A percentile compares a stretch with the other conserved stretches of the same genome.
Evolutionary conservation across 2,329 filamentous ascomycete species (phyloP).

Genomic region (Penicillium sp.): DNA sequence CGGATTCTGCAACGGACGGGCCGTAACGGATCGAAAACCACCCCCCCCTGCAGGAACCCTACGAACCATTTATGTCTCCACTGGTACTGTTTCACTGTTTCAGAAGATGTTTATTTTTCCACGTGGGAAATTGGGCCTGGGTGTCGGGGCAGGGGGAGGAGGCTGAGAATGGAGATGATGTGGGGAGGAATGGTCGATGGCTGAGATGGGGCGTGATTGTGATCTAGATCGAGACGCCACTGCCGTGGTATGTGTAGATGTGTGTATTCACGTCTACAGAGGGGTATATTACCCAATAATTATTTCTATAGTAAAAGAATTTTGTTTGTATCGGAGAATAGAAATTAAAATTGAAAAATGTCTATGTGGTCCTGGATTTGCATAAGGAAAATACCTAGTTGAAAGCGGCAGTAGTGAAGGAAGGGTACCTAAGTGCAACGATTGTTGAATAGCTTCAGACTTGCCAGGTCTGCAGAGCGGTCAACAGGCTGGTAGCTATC

Average conservation of each 20-base stretch:
- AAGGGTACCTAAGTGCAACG: neutral
- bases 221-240: conserved; percentile 7
- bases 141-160: neutral
- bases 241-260: conserved; percentile 2
- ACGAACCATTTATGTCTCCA: neutral
- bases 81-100: conserved; percentile 7
- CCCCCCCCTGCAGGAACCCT: conserved; percentile 10
- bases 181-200: neutral
- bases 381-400: neutral
- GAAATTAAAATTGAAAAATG: no score
- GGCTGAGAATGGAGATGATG: neutral
- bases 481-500: neutral
- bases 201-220: neutral
- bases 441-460: neutral
- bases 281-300: no score
- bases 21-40: neutral
- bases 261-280: neutral
- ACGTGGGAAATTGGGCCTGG: conserved; percentile 12
- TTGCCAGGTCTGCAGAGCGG: neutral
- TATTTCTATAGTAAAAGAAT: no score
- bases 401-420: neutral
- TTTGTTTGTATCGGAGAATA: neutral
- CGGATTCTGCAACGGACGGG: conserved; percentile 3
- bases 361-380: neutral
- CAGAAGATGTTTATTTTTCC: neutral